Evolutionary conservation across 768 basidiomycete species (phyloP).

Genomic region (Boletus speciosus): DNA sequence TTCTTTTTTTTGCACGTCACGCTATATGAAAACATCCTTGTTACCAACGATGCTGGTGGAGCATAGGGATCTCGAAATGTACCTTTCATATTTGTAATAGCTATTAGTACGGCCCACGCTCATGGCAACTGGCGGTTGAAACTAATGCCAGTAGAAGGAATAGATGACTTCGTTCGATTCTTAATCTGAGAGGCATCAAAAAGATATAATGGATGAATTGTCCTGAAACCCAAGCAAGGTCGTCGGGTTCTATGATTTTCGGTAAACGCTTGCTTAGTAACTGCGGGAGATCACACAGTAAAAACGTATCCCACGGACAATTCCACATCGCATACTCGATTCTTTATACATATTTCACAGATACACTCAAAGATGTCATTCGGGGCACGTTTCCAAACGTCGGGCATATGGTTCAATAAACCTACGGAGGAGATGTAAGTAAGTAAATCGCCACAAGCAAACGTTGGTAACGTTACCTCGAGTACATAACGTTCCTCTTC

Average conservation of each 20-base stretch:
- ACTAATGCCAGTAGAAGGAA: neutral
- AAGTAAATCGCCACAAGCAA: neutral
- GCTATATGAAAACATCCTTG: neutral
- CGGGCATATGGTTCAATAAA: conserved; percentile 16
- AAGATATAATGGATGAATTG: neutral
- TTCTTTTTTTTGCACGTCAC: neutral
- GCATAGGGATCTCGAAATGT: no score
- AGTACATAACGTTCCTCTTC: conserved; percentile 97
- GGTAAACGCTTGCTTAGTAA: no score
- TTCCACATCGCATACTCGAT: neutral
- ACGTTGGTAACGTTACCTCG: conserved; percentile 48
- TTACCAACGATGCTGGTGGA: neutral
- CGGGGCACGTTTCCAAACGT: neutral
- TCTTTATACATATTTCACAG: neutral
- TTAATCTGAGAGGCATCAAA: neutral
- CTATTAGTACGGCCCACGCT: neutral
- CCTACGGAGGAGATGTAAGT: conserved; percentile 10
- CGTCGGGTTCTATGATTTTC: no score
- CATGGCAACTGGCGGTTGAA: neutral
- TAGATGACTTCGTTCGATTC: neutral
- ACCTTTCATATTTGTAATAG: neutral
- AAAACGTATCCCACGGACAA: neutral
- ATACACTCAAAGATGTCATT: neutral
- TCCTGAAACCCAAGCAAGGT: neutral
- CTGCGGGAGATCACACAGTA: neutral